phyloP scores from a whole-genome alignment of 345 rosid species.

The Camelina laxa region DNA sequence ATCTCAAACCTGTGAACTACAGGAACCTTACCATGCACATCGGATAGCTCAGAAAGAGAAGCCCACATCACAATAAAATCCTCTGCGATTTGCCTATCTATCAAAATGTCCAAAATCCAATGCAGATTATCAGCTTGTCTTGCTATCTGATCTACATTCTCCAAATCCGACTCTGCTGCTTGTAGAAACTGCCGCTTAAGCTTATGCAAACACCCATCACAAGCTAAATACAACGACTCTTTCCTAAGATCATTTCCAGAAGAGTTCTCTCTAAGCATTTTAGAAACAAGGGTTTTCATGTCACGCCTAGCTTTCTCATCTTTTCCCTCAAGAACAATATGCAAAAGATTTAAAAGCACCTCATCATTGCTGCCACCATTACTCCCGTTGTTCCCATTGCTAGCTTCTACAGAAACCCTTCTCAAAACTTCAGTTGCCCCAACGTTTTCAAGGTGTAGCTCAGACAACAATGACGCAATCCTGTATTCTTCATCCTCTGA shows the following conservation, averaged over 20 bases:
- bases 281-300: conserved; percentile 88
- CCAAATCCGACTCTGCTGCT: conserved; percentile 69
- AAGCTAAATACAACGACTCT: conserved; percentile 87
- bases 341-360: conserved; percentile 84
- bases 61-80: conserved; percentile 90
- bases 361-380: conserved; percentile 58
- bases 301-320: conserved; percentile 99
- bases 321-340: conserved; percentile 93
- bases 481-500: conserved; percentile 97
- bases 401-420: conserved; percentile 81
- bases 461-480: conserved; percentile 81
- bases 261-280: conserved; percentile 95
- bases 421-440: conserved; percentile 95
- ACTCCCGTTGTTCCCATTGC: conserved; percentile 48
- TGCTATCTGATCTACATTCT: conserved; percentile 74
- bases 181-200: conserved; percentile 64
- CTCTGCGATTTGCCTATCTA: conserved; percentile 92
- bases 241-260: conserved; percentile 86
- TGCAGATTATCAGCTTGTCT: conserved; percentile 95
- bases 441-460: conserved; percentile 85
- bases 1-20: conserved; percentile 78
- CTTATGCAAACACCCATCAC: conserved; percentile 79
- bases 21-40: conserved; percentile 75
- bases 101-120: conserved; percentile 92
- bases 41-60: conserved; percentile 76